These are phyloP conservation scores for Psidium guajava DNA, from an alignment of 345 rosid genomes.

Conservation along the genomic window DNA sequence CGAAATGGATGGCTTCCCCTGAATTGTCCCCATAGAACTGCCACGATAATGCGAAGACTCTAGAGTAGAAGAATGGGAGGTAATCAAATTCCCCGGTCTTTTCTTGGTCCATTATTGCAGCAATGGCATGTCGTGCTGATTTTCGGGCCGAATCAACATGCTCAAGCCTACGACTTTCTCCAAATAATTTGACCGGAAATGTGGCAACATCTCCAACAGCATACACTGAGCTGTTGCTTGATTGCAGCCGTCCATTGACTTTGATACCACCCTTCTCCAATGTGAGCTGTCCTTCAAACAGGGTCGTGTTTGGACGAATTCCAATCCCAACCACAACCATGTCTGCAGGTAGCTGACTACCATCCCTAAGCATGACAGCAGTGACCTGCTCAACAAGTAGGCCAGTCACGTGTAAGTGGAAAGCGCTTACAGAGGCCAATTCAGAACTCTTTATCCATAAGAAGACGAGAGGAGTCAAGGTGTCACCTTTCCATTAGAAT, in stretches of 20 bases:
- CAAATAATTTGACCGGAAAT: conserved; percentile 71
- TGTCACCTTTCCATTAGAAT: conserved; percentile 48
- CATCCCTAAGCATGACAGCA: conserved; percentile 77
- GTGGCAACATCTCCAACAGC: conserved; percentile 93
- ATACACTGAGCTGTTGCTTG: conserved; percentile 76
- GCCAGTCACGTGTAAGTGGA: background rate
- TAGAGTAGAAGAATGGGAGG: conserved; percentile 90
- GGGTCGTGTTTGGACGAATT: conserved; percentile 86
- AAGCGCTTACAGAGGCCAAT: background rate
- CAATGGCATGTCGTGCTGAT: conserved; percentile 71
- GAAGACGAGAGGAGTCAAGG: background rate
- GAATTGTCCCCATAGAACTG: conserved; percentile 84
- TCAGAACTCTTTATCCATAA: background rate
- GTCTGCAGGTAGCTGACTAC: conserved; percentile 55
- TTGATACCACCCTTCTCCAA: conserved; percentile 93
- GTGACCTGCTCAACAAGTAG: conserved; percentile 42
- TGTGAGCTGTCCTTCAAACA: conserved; percentile 81
- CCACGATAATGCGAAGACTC: conserved; percentile 81
- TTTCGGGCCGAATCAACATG: conserved; percentile 88
- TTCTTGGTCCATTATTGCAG: conserved; percentile 67
- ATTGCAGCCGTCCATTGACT: conserved; percentile 72
- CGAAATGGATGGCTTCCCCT: conserved; percentile 83
- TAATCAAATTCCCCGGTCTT: conserved; percentile 65
- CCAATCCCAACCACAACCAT: conserved; percentile 93
- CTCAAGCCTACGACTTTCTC: conserved; percentile 86